Conservation (phyloP, 176 grass and related monocot genomes). For the Cocos nucifera region DNA sequence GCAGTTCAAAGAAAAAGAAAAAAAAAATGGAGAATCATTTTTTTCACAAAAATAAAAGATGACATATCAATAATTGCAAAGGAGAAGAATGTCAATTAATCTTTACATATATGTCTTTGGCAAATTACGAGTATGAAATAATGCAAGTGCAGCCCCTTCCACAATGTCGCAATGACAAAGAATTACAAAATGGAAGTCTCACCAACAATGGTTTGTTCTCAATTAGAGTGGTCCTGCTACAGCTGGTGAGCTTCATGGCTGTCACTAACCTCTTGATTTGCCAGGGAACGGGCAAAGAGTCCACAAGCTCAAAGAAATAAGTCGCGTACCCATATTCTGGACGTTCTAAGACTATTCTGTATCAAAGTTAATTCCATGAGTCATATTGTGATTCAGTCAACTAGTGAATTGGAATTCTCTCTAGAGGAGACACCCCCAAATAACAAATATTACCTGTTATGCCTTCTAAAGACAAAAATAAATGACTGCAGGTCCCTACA, state of each 20-base stretch:
- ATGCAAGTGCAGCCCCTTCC: no score
- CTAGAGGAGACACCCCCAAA: neutral
- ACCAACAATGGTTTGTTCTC: slow-evolving; percentile 75
- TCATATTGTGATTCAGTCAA: slow-evolving; percentile 1
- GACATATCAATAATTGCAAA: no score
- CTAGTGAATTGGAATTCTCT: neutral
- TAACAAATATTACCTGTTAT: slow-evolving; percentile 49
- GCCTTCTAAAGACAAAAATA: slow-evolving; percentile 72
- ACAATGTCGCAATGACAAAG: no score
- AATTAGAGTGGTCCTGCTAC: slow-evolving; percentile 69
- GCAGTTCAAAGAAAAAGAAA: no score
- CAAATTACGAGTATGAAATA: no score
- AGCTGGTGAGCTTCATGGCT: slow-evolving; percentile 78
- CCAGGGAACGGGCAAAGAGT: slow-evolving; percentile 58
- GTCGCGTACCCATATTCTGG: slow-evolving; percentile 95
- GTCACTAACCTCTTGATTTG: slow-evolving; percentile 67
- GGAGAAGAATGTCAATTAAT: no score
- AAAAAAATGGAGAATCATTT: no score
- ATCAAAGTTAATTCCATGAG: slow-evolving; percentile 11
- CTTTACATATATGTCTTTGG: no score
- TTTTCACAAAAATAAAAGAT: no score
- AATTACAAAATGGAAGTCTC: slow-evolving; percentile 9
- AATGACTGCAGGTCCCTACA: slow-evolving; percentile 91
- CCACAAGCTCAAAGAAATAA: slow-evolving; percentile 85
- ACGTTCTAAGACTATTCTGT: slow-evolving; percentile 87